These are phyloP conservation scores for Salvia rosmarinus DNA, from an alignment of 257 asterid species.

Conservation along the genomic window DNA sequence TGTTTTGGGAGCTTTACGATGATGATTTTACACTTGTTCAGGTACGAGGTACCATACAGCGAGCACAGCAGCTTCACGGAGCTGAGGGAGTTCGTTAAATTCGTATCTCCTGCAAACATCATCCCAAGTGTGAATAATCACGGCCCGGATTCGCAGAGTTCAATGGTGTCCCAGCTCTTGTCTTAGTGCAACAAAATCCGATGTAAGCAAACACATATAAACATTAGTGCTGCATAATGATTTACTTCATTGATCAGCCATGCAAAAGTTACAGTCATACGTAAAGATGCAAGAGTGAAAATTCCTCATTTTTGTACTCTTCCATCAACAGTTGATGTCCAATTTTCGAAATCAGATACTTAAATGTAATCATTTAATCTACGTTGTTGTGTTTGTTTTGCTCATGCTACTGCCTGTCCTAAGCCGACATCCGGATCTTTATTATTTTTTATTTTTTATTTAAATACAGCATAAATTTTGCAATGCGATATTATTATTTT, in stretches of 20 bases:
- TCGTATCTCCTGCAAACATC: slow-evolving; percentile 66
- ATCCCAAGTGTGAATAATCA: slow-evolving; percentile 90
- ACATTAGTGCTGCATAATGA: not conserved
- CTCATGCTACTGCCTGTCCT: not conserved
- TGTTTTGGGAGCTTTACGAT: not conserved
- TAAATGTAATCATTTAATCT: no score
- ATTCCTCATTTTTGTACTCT: not conserved
- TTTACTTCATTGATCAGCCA: not conserved
- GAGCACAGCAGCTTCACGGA: slow-evolving; percentile 93
- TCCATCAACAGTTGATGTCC: not conserved
- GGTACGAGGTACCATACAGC: slow-evolving; percentile 98
- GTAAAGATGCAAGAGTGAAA: not conserved
- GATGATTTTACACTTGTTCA: slow-evolving; percentile 32
- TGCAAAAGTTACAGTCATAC: not conserved
- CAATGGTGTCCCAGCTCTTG: slow-evolving; percentile 78
- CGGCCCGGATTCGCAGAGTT: slow-evolving; percentile 67
- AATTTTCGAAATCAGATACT: no score
- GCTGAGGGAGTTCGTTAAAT: slow-evolving; percentile 79
- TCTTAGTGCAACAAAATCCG: slow-evolving; percentile 33
- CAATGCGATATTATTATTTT: no score
- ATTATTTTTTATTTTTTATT: not conserved
- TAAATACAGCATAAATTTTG: no score
- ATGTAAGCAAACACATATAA: slow-evolving; percentile 17
- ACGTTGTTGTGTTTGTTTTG: no score
- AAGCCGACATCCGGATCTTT: no score